Conservation (phyloP, 2,329 filamentous ascomycete genomes). For the Tolypocladium tropicale region DNA sequence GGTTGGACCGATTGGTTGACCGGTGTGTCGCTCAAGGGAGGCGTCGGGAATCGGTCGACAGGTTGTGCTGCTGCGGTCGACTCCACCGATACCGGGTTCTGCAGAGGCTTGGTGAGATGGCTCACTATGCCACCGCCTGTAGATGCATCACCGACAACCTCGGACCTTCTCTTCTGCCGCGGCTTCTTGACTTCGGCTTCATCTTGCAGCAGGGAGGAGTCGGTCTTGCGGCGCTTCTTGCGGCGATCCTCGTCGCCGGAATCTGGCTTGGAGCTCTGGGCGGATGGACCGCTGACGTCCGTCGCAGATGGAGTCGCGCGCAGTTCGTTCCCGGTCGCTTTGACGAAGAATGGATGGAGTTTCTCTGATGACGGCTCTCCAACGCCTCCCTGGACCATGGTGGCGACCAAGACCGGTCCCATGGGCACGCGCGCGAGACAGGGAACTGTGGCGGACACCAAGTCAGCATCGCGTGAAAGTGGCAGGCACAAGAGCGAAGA, state of each 20-base stretch:
- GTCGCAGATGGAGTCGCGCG: conserved; percentile 1
- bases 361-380: conserved; percentile 29
- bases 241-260: conserved; percentile 18
- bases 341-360: conserved; percentile 45
- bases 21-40: conserved; percentile 8
- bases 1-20: conserved; percentile 1
- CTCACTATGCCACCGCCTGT: conserved; percentile 6
- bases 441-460: conserved; percentile 2
- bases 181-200: conserved; percentile 14
- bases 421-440: conserved; percentile 24
- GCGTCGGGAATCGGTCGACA: conserved; percentile 2
- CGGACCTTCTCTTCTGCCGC: conserved; percentile 13
- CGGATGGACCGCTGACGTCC: background rate
- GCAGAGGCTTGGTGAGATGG: conserved; percentile 4
- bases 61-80: background rate
- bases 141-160: conserved; percentile 4
- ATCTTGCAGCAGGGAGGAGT: conserved; percentile 12
- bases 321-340: conserved; percentile 8
- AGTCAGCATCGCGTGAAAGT: background rate
- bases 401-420: conserved; percentile 30
- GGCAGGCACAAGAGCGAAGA: background rate
- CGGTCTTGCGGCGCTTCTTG: conserved; percentile 34
- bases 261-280: conserved; percentile 9
- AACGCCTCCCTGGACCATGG: conserved; percentile 32
- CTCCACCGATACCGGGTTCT: background rate